phyloP scores from a whole-genome alignment of 2,329 filamentous ascomycete species.

The Venturia nashicola region DNA sequence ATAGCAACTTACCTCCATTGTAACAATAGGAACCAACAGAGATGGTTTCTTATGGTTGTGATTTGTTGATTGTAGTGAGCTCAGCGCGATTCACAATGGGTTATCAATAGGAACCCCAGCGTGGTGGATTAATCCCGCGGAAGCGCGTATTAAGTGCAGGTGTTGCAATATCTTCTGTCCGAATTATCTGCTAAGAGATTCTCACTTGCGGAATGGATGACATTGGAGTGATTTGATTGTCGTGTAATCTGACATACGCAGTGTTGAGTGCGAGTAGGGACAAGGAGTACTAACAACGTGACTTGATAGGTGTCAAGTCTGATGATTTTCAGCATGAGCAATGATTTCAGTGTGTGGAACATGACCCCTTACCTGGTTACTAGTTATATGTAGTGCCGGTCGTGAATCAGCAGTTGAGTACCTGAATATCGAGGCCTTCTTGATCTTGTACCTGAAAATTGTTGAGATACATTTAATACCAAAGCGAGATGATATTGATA shows the following conservation, averaged over 20 bases:
- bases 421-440: neutral
- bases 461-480: neutral
- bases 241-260: neutral
- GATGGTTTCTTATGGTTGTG: neutral
- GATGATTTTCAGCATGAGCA: neutral
- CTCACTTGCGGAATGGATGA: neutral
- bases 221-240: neutral
- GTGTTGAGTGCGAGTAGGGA: neutral
- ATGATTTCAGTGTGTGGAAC: neutral
- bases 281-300: neutral
- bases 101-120: neutral
- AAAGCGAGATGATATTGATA: neutral
- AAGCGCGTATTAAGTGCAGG: neutral
- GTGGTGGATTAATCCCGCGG: neutral
- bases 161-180: neutral
- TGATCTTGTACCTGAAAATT: neutral
- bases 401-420: too few relatives aligned
- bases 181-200: neutral
- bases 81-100: neutral
- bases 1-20: constrained; percentile 3
- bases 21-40: neutral
- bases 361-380: too few relatives aligned
- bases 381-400: too few relatives aligned
- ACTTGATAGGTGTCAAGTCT: neutral
- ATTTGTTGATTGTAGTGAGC: neutral